These are phyloP conservation scores for Aspergillus jensenii DNA, from an alignment of 2,329 filamentous ascomycete genomes.

Conservation along the genomic window DNA sequence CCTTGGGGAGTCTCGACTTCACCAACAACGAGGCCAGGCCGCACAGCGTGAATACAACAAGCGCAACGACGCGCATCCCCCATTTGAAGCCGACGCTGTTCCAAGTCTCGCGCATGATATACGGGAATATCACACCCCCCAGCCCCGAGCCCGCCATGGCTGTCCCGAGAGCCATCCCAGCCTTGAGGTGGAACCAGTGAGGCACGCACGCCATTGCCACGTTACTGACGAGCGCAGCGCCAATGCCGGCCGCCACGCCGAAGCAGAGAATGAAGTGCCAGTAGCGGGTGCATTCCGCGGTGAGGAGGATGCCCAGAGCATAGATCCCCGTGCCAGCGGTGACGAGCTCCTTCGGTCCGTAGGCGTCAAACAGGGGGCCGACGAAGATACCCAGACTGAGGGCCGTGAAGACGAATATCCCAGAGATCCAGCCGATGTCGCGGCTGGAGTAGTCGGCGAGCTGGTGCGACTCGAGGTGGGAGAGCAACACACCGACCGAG, in stretches of 20 bases:
- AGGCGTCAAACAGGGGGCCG: conserved; percentile 52
- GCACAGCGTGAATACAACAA: conserved; percentile 35
- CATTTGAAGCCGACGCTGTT: conserved; percentile 39
- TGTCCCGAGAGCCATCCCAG: conserved; percentile 41
- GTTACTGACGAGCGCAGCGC: conserved; percentile 39
- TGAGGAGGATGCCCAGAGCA: conserved; percentile 43
- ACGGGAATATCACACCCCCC: conserved; percentile 40
- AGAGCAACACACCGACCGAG: conserved; percentile 50
- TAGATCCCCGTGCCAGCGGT: conserved; percentile 41
- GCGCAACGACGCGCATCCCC: conserved; percentile 39
- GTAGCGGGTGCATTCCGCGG: conserved; percentile 49
- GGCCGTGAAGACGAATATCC: conserved; percentile 48
- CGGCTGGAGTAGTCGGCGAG: conserved; percentile 44
- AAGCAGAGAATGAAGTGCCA: conserved; percentile 51
- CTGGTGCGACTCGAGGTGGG: conserved; percentile 48
- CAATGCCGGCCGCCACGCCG: conserved; percentile 37
- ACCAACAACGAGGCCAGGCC: conserved; percentile 36
- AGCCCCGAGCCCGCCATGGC: conserved; percentile 41
- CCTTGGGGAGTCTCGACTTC: conserved; percentile 36
- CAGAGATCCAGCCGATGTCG: conserved; percentile 53
- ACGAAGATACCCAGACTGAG: conserved; percentile 49
- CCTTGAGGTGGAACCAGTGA: conserved; percentile 43
- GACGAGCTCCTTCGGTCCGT: conserved; percentile 47
- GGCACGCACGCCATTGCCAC: conserved; percentile 39
- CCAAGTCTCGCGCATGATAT: conserved; percentile 36